Evolutionary conservation across 1,284 basidiomycete species (phyloP).

Genomic region (Austroboletus niveus): DNA sequence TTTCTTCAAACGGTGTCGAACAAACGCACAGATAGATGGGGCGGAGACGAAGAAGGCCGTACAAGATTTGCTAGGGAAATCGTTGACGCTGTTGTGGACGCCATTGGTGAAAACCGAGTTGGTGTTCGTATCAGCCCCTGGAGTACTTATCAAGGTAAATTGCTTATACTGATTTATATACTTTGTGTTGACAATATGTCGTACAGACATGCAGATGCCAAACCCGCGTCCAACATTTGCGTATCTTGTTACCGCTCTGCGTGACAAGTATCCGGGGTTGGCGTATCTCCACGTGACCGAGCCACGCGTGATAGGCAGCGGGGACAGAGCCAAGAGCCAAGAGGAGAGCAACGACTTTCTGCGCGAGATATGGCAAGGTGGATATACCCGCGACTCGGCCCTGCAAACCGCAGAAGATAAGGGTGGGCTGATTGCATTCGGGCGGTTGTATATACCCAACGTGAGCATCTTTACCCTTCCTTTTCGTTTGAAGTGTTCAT

Average conservation of each 20-base stretch:
- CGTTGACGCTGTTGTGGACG: slow-evolving; percentile 42
- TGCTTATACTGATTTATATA: neutral
- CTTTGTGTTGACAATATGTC: neutral
- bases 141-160: slow-evolving; percentile 38
- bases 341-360: slow-evolving; percentile 17
- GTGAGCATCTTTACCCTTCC: slow-evolving; percentile 13
- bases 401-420: slow-evolving; percentile 17
- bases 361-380: slow-evolving; percentile 37
- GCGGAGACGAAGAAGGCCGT: slow-evolving; percentile 52
- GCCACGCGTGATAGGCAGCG: slow-evolving; percentile 31
- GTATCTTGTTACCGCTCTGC: slow-evolving; percentile 37
- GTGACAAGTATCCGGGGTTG: slow-evolving; percentile 35
- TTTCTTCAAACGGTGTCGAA: slow-evolving; percentile 25
- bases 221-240: slow-evolving; percentile 44
- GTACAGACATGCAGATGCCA: neutral
- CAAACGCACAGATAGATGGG: slow-evolving; percentile 51
- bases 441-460: slow-evolving; percentile 25
- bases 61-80: slow-evolving; percentile 46
- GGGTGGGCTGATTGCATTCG: slow-evolving; percentile 39
- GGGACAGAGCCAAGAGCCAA: neutral
- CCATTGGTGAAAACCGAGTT: slow-evolving; percentile 42
- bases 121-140: slow-evolving; percentile 58
- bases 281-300: slow-evolving; percentile 62
- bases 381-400: slow-evolving; percentile 20
- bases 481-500: neutral